Conservation (phyloP, 164 flowering plant species). For the Santalum album region DNA sequence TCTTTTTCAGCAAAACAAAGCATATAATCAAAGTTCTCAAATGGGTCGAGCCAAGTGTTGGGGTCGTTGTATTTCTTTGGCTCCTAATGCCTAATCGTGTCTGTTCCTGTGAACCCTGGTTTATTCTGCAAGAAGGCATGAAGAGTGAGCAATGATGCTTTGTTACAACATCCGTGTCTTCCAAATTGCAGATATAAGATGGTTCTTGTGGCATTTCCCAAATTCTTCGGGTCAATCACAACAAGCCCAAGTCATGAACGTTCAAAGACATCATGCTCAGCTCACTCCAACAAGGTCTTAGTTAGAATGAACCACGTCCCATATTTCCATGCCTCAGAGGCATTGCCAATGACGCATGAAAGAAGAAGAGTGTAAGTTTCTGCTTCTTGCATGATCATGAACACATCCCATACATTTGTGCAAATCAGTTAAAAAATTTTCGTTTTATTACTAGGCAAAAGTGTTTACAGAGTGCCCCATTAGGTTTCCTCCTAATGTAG, state of each 20-base stretch:
- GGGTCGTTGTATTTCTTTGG: too few relatives aligned
- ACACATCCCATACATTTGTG: neutral
- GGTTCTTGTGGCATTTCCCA: neutral
- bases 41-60: too few relatives aligned
- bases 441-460: too few relatives aligned
- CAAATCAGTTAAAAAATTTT: neutral
- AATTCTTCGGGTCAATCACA: neutral
- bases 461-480: too few relatives aligned
- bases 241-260: neutral
- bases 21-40: too few relatives aligned
- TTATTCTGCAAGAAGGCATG: neutral
- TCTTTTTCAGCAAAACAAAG: too few relatives aligned
- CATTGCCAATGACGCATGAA: neutral
- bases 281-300: neutral
- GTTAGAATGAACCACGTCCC: slow-evolving; percentile 6
- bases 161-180: neutral
- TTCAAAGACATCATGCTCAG: neutral
- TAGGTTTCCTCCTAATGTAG: too few relatives aligned
- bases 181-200: neutral
- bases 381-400: slow-evolving; percentile 9
- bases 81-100: too few relatives aligned
- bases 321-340: neutral
- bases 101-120: too few relatives aligned
- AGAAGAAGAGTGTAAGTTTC: slow-evolving; percentile 13
- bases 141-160: neutral